phyloP scores from a whole-genome alignment of 805 yeast species.

The Candida odintsovae region DNA sequence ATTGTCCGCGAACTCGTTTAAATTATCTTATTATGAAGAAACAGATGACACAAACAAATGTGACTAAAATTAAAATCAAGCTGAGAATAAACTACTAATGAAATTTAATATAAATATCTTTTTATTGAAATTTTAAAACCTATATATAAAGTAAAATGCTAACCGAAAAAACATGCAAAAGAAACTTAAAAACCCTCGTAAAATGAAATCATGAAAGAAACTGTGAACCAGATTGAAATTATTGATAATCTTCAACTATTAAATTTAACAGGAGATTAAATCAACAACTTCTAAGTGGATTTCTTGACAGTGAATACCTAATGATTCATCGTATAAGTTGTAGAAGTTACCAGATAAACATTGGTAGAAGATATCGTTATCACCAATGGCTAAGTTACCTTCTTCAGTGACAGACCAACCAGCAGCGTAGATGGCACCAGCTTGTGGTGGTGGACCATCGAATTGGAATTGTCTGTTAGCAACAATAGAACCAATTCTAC shows the following conservation, averaged over 20 bases:
- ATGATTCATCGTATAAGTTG: constrained; percentile 65
- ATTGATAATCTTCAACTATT: not conserved
- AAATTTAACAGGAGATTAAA: constrained; percentile 45
- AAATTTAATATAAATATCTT: too few relatives aligned
- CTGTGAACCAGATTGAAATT: not conserved
- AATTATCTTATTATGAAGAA: too few relatives aligned
- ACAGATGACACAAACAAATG: too few relatives aligned
- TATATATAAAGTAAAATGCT: not conserved
- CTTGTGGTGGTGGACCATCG: constrained; percentile 85
- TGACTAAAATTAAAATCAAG: too few relatives aligned
- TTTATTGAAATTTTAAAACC: too few relatives aligned
- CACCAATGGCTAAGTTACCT: constrained; percentile 60
- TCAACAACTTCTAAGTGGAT: constrained; percentile 57
- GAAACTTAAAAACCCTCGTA: constrained; percentile 1
- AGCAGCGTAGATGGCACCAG: constrained; percentile 64
- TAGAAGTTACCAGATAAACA: constrained; percentile 73
- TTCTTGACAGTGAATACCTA: constrained; percentile 58
- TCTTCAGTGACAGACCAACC: constrained; percentile 57
- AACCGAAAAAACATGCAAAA: not conserved
- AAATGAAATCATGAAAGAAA: not conserved
- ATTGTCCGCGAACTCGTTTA: too few relatives aligned
- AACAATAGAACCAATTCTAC: constrained; percentile 74
- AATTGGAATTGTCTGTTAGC: constrained; percentile 83
- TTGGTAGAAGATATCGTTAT: constrained; percentile 57
- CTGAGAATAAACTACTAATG: too few relatives aligned